Conservation (phyloP, 371 early-diverging fungal genomes). For the Coemansia sp. region DNA sequence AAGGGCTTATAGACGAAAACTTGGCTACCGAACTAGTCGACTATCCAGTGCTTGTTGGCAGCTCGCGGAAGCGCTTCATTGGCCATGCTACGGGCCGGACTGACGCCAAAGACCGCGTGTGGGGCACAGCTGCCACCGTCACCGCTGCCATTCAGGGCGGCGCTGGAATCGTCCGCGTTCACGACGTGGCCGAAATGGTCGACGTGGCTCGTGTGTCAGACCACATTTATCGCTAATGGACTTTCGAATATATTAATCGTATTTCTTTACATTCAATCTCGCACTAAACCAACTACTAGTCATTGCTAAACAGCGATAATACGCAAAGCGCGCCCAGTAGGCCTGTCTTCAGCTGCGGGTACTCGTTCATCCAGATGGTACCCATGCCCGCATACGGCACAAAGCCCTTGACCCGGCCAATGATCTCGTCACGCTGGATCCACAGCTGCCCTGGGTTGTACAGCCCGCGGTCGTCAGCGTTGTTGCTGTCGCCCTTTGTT, state of each 20-base stretch:
- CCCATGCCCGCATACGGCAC: conserved; percentile 95
- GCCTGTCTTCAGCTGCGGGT: conserved; percentile 83
- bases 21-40: conserved; percentile 60
- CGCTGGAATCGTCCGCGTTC: conserved; percentile 85
- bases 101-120: conserved; percentile 75
- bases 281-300: conserved; percentile 6
- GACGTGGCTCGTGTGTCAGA: conserved; percentile 88
- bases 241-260: not conserved
- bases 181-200: conserved; percentile 89
- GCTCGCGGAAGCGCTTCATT: conserved; percentile 85
- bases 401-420: conserved; percentile 89
- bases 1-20: conserved; percentile 42
- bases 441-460: conserved; percentile 89
- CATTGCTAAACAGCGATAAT: conserved; percentile 48
- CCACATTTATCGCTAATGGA: conserved; percentile 59
- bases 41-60: conserved; percentile 85
- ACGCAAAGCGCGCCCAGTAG: conserved; percentile 78
- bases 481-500: conserved; percentile 99
- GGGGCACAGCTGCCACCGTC: conserved; percentile 94
- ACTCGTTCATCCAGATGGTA: conserved; percentile 94
- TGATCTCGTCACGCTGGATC: conserved; percentile 82
- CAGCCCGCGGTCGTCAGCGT: conserved; percentile 89
- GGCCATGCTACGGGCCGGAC: conserved; percentile 67
- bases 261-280: not conserved
- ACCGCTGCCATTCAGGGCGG: conserved; percentile 86